These are phyloP conservation scores for Sarcodon sp. DNA, from an alignment of 768 basidiomycete species.

Conservation along the genomic window DNA sequence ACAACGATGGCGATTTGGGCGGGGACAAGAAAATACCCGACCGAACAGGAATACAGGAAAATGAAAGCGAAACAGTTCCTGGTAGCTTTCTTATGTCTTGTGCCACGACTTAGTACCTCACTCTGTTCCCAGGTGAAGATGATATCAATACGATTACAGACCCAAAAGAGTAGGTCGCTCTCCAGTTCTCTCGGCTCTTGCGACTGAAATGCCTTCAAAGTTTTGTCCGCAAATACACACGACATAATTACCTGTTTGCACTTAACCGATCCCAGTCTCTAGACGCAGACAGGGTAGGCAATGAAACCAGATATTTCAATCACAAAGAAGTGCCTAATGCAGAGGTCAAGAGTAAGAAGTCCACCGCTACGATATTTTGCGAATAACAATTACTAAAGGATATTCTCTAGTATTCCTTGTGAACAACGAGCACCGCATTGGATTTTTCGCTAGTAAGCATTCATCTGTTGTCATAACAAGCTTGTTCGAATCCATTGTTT, in stretches of 20 bases:
- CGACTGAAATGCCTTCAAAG: neutral
- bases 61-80: too few relatives aligned
- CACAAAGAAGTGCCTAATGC: slow-evolving; percentile 13
- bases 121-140: too few relatives aligned
- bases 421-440: slow-evolving; percentile 22
- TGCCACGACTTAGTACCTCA: too few relatives aligned
- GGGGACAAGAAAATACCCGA: too few relatives aligned
- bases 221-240: slow-evolving; percentile 1
- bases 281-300: slow-evolving; percentile 30
- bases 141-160: neutral
- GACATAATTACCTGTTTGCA: slow-evolving; percentile 24
- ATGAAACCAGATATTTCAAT: slow-evolving; percentile 33
- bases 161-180: neutral
- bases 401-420: slow-evolving; percentile 14
- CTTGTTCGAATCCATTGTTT: neutral
- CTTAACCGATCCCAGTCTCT: slow-evolving; percentile 7
- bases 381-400: neutral
- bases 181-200: slow-evolving; percentile 5
- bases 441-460: slow-evolving; percentile 22
- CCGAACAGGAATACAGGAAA: too few relatives aligned
- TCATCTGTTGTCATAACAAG: neutral
- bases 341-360: slow-evolving; percentile 14
- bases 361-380: neutral
- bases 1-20: neutral
- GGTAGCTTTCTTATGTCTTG: too few relatives aligned